These are phyloP conservation scores for Phlegmacium glaucopus DNA, from an alignment of 768 basidiomycete species.

Conservation along the genomic window DNA sequence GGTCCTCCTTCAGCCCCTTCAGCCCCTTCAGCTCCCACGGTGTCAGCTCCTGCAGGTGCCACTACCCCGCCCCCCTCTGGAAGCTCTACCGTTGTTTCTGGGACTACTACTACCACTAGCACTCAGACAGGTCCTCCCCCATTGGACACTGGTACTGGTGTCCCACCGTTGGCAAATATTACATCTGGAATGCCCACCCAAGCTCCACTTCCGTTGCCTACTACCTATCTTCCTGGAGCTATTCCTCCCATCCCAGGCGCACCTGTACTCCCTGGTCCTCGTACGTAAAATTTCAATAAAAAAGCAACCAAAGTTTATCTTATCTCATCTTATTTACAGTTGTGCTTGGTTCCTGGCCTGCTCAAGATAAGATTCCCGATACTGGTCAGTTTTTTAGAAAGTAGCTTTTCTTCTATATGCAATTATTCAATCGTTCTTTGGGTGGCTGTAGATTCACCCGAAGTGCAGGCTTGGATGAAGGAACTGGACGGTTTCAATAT, in stretches of 20 bases:
- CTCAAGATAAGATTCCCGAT: constrained; percentile 55
- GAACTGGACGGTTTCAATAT: constrained; percentile 71
- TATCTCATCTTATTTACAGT: constrained; percentile 32
- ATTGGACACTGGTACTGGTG: constrained; percentile 41
- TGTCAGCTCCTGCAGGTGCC: constrained; percentile 10
- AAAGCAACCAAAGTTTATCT: not conserved
- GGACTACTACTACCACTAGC: not conserved
- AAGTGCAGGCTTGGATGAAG: constrained; percentile 74
- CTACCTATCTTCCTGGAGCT: constrained; percentile 58
- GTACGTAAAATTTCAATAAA: constrained; percentile 27
- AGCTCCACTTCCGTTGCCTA: constrained; percentile 43
- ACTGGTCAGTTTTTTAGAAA: constrained; percentile 37
- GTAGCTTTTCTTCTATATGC: constrained; percentile 12
- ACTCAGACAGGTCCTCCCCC: constrained; percentile 38
- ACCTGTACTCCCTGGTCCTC: constrained; percentile 60
- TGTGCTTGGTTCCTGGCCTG: constrained; percentile 55
- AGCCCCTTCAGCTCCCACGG: constrained; percentile 4
- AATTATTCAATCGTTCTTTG: not conserved
- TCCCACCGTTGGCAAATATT: constrained; percentile 58
- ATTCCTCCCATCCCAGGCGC: constrained; percentile 62
- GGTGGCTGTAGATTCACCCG: constrained; percentile 40
- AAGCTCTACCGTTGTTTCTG: not conserved
- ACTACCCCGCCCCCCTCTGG: constrained; percentile 5
- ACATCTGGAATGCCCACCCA: constrained; percentile 61
- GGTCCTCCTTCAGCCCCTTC: constrained; percentile 12